Evolutionary conservation across 179 eudicot species (phyloP), one percentile per base, ranked within the genome.

Genomic region (Beta macrorhiza): DNA sequence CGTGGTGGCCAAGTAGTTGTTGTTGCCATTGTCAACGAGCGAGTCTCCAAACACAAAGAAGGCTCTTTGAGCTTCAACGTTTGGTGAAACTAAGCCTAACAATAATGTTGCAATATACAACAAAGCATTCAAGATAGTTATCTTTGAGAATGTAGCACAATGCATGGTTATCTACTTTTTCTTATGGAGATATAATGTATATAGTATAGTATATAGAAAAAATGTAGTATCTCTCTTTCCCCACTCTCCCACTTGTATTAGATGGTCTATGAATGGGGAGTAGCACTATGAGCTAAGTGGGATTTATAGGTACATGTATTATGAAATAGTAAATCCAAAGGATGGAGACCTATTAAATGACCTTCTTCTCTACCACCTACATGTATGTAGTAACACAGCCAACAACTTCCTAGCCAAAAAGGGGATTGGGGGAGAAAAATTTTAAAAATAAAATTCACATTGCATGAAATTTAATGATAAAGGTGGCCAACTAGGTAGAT

Each of bases 41-140:
- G 91, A 89, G 51, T 89, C 91, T 5, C 91, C 91, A 19, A 89
- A 89, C 69, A 89, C 89, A 25, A 81, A 89, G 76, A 85, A 89
- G 1, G 91, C 91, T 29, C 89, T 83, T 8, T 84, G 85, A 11
- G 81, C 90, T 22, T 84, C 90, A 4, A 65, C 85, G 1, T 56
- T 72, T 4, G 78, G 79, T 2, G 75, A 69, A 8, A 82, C 52
- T 71, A 83, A 22, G 44, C 67, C 72, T 29, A 78, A 53, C 44
- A 78, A 62, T 2, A 67, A 71, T 67, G 78, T 13, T 55, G 52
- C 74, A 57, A 70, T 53, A 11, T 55, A 69, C 15, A 84, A 70
- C 32, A 53, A 65, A 64, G 22, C 64, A 81, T 64, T 59, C 61
- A 72, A 17, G 68, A 72, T 59, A 77, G 11, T 65, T 22, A 61